phyloP scores from a whole-genome alignment of 257 asterid genomes.

The Phtheirospermum japonicum region DNA sequence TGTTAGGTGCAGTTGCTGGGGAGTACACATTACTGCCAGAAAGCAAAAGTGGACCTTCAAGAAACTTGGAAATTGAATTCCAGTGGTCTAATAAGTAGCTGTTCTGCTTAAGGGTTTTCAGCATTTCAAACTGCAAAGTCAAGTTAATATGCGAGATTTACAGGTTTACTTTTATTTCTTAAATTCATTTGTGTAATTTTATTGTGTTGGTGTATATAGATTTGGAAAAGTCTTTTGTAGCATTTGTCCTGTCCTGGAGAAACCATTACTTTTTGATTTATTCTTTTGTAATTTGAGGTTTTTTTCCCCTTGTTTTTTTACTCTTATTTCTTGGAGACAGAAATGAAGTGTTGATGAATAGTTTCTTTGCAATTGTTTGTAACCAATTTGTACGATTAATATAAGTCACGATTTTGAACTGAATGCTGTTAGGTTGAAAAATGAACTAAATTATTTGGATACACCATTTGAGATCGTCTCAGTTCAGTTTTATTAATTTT shows the following conservation, averaged over 20 bases:
- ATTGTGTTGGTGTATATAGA: constrained; percentile 32
- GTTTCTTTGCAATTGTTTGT: constrained; percentile 8
- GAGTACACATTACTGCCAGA: constrained; percentile 72
- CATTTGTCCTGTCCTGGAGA: too few species aligned
- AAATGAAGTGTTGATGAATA: constrained; percentile 3
- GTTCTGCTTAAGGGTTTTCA: neutral
- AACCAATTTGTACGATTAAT: neutral
- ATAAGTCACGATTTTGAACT: neutral
- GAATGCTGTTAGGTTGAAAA: too few species aligned
- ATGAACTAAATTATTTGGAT: too few species aligned
- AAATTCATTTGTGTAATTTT: neutral
- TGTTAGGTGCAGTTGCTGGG: constrained; percentile 97
- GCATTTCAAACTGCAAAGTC: neutral
- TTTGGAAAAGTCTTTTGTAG: constrained; percentile 4
- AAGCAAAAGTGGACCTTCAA: constrained; percentile 86
- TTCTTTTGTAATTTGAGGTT: constrained; percentile 38
- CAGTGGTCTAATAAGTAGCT: constrained; percentile 66
- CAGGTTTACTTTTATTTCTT: neutral
- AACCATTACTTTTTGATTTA: constrained; percentile 11
- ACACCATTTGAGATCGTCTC: too few species aligned
- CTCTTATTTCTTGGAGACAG: constrained; percentile 7
- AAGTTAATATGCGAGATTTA: neutral
- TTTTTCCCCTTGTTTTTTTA: constrained; percentile 3
- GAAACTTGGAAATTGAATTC: constrained; percentile 77
- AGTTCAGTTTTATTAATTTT: too few species aligned